A percentile compares a stretch with the other conserved stretches of the same genome.
Evolutionary conservation across 352 stramenopile species (phyloP).

Genomic region (Phytophthora cryptogea): DNA sequence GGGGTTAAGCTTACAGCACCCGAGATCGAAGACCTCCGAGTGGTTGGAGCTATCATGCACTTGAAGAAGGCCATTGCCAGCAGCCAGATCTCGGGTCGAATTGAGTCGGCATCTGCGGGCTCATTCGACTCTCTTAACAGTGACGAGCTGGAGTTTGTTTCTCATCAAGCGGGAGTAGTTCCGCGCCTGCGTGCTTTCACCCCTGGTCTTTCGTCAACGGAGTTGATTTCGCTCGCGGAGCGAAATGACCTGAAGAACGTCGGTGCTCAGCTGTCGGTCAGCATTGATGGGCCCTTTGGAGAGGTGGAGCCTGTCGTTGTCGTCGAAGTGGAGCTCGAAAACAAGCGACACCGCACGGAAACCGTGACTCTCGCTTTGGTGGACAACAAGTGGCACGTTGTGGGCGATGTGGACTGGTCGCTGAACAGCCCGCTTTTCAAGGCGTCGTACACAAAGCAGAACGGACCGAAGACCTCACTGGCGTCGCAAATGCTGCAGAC

Average conservation of each 20-base stretch:
- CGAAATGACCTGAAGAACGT: slow-evolving; percentile 43
- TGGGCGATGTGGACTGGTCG: slow-evolving; percentile 61
- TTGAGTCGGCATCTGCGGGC: slow-evolving; percentile 15
- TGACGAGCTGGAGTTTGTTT: slow-evolving; percentile 48
- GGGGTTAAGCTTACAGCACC: slow-evolving; percentile 68
- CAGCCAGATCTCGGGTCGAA: slow-evolving; percentile 39
- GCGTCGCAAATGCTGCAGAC: slow-evolving; percentile 70
- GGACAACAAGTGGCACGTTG: slow-evolving; percentile 54
- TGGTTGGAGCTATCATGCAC: slow-evolving; percentile 81
- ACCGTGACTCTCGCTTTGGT: slow-evolving; percentile 41
- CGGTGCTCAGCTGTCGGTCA: slow-evolving; percentile 56
- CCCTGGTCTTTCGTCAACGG: slow-evolving; percentile 29
- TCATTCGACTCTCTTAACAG: slow-evolving; percentile 31
- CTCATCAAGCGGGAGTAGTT: slow-evolving; percentile 34
- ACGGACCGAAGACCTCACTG: slow-evolving; percentile 28
- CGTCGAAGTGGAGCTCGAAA: slow-evolving; percentile 58
- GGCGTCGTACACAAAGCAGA: slow-evolving; percentile 43
- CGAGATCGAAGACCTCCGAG: slow-evolving; percentile 77
- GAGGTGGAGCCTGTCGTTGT: slow-evolving; percentile 44
- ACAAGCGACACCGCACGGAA: slow-evolving; percentile 37
- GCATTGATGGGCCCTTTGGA: slow-evolving; percentile 62
- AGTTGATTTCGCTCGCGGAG: slow-evolving; percentile 51
- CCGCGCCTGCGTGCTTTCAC: slow-evolving; percentile 45
- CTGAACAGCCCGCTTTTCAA: slow-evolving; percentile 66
- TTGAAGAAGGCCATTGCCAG: slow-evolving; percentile 43